Conservation (phyloP, 306 rosid genomes). For the Rosa persica region DNA sequence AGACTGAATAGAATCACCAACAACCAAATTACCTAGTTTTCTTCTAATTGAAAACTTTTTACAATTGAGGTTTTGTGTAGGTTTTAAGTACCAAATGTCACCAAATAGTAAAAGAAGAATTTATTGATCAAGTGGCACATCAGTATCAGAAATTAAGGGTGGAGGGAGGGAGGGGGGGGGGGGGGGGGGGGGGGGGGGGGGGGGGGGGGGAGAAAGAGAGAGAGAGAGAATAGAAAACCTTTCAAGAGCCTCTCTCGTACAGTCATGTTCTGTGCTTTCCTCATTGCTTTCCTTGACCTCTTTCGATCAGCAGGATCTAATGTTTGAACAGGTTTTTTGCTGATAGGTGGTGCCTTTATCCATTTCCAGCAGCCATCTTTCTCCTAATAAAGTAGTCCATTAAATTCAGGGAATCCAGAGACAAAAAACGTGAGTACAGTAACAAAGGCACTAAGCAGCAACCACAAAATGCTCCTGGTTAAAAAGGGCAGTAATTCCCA, state of each 20-base stretch:
- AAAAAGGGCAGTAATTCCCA: background rate
- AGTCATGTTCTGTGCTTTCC: slow-evolving; percentile 3
- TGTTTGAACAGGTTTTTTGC: slow-evolving; percentile 30
- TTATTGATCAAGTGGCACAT: background rate
- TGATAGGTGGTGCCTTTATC: slow-evolving; percentile 47
- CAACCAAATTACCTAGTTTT: background rate
- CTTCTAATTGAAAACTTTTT: background rate
- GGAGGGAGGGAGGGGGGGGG: background rate
- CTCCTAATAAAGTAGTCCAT: slow-evolving; percentile 32
- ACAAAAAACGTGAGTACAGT: background rate
- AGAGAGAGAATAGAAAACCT: background rate
- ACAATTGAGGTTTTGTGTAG: background rate
- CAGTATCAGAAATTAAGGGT: background rate
- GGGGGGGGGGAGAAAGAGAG: background rate
- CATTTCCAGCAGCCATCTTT: slow-evolving; percentile 50
- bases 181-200: background rate
- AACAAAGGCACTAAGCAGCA: background rate
- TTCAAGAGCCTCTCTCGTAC: slow-evolving; percentile 11
- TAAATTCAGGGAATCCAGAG: background rate
- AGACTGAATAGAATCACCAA: background rate
- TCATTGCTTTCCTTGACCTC: slow-evolving; percentile 4
- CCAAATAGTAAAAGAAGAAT: background rate
- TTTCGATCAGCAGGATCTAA: slow-evolving; percentile 24
- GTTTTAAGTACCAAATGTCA: background rate
- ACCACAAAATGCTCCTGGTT: background rate